A percentile compares a stretch with the other conserved stretches of the same genome.
phyloP scores from a whole-genome alignment of 2,329 filamentous ascomycete species.

The Zasmidium cellare region DNA sequence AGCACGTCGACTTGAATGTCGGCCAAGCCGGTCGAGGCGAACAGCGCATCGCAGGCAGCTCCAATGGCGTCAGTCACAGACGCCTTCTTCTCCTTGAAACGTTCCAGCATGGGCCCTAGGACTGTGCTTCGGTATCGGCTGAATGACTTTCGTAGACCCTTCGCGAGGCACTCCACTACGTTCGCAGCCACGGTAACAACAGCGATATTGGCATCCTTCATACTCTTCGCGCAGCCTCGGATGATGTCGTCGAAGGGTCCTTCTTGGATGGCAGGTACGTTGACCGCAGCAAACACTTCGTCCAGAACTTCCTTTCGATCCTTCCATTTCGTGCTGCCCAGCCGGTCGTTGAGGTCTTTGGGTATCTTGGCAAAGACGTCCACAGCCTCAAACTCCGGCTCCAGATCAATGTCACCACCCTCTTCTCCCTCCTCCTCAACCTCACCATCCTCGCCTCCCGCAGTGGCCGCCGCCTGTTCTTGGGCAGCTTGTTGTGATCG shows the following conservation, averaged over 20 bases:
- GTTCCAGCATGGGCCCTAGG: constrained; percentile 88
- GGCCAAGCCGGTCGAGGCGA: constrained; percentile 66
- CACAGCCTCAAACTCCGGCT: constrained; percentile 71
- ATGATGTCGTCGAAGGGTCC: constrained; percentile 83
- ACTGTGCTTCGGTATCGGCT: constrained; percentile 76
- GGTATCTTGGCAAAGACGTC: constrained; percentile 82
- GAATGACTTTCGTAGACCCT: constrained; percentile 77
- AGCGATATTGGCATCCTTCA: constrained; percentile 98
- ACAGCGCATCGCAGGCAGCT: constrained; percentile 74
- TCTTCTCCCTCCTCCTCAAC: constrained; percentile 47
- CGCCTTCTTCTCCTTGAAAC: constrained; percentile 95
- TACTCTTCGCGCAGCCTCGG: constrained; percentile 83
- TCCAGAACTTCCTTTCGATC: constrained; percentile 94
- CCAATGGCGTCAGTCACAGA: constrained; percentile 84
- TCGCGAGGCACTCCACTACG: constrained; percentile 85
- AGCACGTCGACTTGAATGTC: constrained; percentile 92
- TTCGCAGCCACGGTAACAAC: constrained; percentile 92
- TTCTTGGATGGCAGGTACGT: constrained; percentile 89
- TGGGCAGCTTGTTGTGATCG: constrained; percentile 85
- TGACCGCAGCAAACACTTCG: constrained; percentile 71
- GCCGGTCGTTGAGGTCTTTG: constrained; percentile 75
- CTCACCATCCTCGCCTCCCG: constrained; percentile 37
- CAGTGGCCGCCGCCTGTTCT: constrained; percentile 49
- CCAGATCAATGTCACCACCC: constrained; percentile 68
- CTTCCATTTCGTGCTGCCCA: constrained; percentile 96